A percentile compares a stretch with the other conserved stretches of the same genome.
Evolutionary conservation across 305 asterid species (phyloP).

Genomic region (Petunia hybrid): DNA sequence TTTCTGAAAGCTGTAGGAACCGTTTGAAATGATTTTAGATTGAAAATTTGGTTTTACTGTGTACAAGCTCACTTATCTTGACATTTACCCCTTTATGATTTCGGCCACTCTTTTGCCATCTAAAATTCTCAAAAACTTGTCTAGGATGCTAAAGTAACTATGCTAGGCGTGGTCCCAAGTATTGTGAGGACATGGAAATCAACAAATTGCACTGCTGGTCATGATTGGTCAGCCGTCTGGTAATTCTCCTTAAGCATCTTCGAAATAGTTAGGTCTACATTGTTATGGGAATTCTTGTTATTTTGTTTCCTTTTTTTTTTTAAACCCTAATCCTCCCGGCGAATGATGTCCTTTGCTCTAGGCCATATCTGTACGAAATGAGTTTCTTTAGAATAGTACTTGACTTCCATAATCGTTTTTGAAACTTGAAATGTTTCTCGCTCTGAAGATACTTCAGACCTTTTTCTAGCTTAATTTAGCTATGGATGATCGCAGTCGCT

Average conservation of each 20-base stretch:
- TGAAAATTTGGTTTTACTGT: neutral
- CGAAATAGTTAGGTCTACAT: neutral
- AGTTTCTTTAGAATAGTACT: no score
- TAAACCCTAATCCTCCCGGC: neutral
- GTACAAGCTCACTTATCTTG: neutral
- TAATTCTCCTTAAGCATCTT: conserved; percentile 45
- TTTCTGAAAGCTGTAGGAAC: neutral
- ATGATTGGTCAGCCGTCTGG: conserved; percentile 95
- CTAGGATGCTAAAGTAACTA: conserved; percentile 92
- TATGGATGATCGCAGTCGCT: conserved; percentile 64
- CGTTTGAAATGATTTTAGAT: neutral
- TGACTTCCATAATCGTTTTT: no score
- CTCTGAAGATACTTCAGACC: neutral
- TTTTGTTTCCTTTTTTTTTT: neutral
- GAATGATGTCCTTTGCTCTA: no score
- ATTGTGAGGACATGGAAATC: conserved; percentile 92
- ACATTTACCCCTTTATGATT: neutral
- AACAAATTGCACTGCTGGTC: conserved; percentile 64
- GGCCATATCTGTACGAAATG: no score
- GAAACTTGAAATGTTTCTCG: no score
- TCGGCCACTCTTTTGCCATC: conserved; percentile 35
- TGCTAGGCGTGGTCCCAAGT: conserved; percentile 97
- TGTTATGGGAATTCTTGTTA: conserved; percentile 4
- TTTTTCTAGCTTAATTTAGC: conserved; percentile 31
- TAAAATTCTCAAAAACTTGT: conserved; percentile 42